Conservation (phyloP, 805 yeast genomes). For the Wickerhamiella azymoides region DNA sequence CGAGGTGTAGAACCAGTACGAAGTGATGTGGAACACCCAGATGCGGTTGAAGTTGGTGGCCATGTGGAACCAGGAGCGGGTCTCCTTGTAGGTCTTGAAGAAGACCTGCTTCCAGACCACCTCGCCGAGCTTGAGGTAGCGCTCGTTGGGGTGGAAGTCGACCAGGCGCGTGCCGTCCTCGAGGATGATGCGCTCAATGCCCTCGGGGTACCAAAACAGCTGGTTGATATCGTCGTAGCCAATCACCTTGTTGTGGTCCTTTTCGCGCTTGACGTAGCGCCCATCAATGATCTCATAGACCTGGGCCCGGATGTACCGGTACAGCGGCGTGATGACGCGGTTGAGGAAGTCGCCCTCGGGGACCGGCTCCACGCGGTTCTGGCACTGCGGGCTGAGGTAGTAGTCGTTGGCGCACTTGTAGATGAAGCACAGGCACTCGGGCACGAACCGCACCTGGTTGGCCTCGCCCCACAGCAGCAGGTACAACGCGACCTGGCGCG, state of each 20-base stretch:
- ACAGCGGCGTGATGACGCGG: conserved; percentile 84
- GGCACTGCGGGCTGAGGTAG: conserved; percentile 76
- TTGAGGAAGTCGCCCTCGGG: conserved; percentile 69
- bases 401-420: conserved; percentile 92
- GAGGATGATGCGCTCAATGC: conserved; percentile 80
- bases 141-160: conserved; percentile 79
- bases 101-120: conserved; percentile 85
- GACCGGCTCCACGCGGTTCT: conserved; percentile 40
- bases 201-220: conserved; percentile 99
- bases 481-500: conserved; percentile 50
- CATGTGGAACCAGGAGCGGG: conserved; percentile 94
- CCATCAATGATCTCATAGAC: conserved; percentile 46
- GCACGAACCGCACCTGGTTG: conserved; percentile 77
- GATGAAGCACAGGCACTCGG: conserved; percentile 82
- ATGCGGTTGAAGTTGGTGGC: conserved; percentile 94
- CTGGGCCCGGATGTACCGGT: conserved; percentile 52
- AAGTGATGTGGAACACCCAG: conserved; percentile 83
- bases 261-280: conserved; percentile 45
- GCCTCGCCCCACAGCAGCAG: conserved; percentile 67
- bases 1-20: conserved; percentile 91
- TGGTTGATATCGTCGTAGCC: conserved; percentile 98
- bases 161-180: conserved; percentile 88
- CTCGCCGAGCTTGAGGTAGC: conserved; percentile 81
- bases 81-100: conserved; percentile 90
- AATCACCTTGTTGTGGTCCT: conserved; percentile 48